A percentile compares a stretch with the other conserved stretches of the same genome.
These are phyloP conservation scores for Penicillium egyptiacum DNA, from an alignment of 495 filamentous ascomycete species.

Conservation along the genomic window DNA sequence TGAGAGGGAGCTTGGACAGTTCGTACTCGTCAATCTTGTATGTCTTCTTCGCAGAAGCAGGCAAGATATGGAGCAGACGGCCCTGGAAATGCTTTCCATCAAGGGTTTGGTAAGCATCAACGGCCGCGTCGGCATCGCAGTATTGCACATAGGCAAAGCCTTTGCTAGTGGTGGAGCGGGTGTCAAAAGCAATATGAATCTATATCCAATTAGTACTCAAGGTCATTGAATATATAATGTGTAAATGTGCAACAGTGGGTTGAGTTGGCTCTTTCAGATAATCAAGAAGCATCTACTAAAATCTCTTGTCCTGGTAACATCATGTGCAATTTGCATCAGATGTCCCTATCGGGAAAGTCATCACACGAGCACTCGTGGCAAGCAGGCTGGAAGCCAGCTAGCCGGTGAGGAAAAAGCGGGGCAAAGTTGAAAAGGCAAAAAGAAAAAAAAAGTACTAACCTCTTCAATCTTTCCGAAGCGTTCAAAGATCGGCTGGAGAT, in stretches of 20 bases:
- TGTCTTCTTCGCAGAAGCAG: conserved; percentile 75
- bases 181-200: conserved; percentile 80
- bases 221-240: conserved; percentile 26
- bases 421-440: conserved; percentile 7
- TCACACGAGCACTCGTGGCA: conserved; percentile 58
- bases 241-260: conserved; percentile 41
- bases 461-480: conserved; percentile 76
- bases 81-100: conserved; percentile 89
- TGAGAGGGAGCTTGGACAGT: conserved; percentile 83
- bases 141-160: conserved; percentile 89
- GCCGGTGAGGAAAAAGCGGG: conserved; percentile 6
- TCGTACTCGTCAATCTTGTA: conserved; percentile 82
- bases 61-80: conserved; percentile 84
- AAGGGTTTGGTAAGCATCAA: conserved; percentile 68
- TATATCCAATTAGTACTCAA: conserved; percentile 48
- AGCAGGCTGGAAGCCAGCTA: conserved; percentile 12
- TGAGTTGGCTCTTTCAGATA: conserved; percentile 51
- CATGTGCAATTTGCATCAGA: conserved; percentile 75
- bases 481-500: conserved; percentile 68
- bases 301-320: conserved; percentile 65
- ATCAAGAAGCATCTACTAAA: conserved; percentile 77
- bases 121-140: conserved; percentile 64
- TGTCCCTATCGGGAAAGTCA: conserved; percentile 99
- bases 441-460: conserved; percentile 57
- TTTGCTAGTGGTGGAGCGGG: conserved; percentile 64